A percentile compares a stretch with the other conserved stretches of the same genome.
phyloP scores from a whole-genome alignment of 1,284 basidiomycete species.

The Tremellales sp. region DNA sequence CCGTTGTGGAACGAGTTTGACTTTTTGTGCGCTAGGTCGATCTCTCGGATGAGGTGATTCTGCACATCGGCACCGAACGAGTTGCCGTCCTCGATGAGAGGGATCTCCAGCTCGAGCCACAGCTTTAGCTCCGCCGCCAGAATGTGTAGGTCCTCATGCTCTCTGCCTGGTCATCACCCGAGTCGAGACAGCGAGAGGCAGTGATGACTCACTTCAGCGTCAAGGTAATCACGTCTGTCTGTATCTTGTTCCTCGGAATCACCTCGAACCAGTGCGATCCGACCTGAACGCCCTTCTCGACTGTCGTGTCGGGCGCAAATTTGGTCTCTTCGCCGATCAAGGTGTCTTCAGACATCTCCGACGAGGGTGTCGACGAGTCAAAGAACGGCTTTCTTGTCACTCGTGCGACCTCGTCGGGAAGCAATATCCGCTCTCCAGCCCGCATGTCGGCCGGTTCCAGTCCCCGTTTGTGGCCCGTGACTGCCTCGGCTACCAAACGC shows the following conservation, averaged over 20 bases:
- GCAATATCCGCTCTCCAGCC: no score
- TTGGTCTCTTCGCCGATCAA: neutral
- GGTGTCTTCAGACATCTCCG: neutral
- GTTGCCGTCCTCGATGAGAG: constrained; percentile 36
- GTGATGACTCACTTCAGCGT: no score
- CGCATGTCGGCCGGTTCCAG: no score
- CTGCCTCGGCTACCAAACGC: neutral
- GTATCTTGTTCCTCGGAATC: constrained; percentile 19
- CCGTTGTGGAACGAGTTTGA: constrained; percentile 21
- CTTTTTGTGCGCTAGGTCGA: no score
- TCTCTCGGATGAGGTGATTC: neutral
- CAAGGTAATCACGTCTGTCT: constrained; percentile 5
- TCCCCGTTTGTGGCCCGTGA: no score
- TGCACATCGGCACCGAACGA: constrained; percentile 19
- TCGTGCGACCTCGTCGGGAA: neutral
- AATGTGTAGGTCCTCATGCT: no score
- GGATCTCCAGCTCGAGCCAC: constrained; percentile 36
- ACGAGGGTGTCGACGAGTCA: no score
- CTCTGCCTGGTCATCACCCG: no score
- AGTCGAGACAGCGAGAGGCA: neutral
- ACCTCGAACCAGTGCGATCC: constrained; percentile 34
- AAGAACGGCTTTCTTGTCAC: no score
- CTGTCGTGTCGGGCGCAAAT: neutral
- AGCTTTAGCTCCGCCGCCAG: no score
- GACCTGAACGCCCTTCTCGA: neutral